Percentiles rank a stretch among this genome's conserved stretches.
Evolutionary conservation across 179 eudicot species (phyloP).

Genomic region (Dionaea muscipula): DNA sequence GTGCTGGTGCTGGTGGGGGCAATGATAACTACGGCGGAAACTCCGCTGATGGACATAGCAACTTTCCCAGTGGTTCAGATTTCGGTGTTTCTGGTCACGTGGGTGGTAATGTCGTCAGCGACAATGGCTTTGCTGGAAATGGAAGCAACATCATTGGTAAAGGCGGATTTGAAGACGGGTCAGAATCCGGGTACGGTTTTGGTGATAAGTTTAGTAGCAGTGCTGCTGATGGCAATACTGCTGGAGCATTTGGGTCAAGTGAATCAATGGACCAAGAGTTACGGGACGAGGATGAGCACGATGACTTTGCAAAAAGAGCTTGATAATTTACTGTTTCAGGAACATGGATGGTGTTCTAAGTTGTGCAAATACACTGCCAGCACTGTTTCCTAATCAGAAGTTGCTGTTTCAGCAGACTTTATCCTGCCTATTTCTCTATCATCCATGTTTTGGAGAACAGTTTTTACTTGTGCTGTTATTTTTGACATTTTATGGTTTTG

Average conservation of each 20-base stretch:
- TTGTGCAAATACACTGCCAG: no score
- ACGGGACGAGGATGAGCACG: conserved; percentile 27
- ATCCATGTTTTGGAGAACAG: no score
- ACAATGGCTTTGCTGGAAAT: conserved; percentile 18
- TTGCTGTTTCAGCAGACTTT: no score
- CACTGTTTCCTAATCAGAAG: no score
- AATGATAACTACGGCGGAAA: conserved; percentile 7
- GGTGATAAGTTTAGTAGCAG: conserved; percentile 16
- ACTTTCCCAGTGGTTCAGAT: conserved; percentile 5
- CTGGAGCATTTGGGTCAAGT: conserved; percentile 16
- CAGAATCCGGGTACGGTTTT: conserved; percentile 16
- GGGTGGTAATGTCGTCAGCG: conserved; percentile 13
- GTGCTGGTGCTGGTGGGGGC: conserved; percentile 5
- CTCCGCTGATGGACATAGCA: no score
- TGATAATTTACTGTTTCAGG: no score
- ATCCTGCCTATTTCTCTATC: no score
- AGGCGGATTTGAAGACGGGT: conserved; percentile 24
- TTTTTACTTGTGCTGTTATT: no score
- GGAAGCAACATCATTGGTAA: no score
- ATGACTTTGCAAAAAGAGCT: conserved; percentile 36
- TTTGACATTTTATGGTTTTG: no score
- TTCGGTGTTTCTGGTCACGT: conserved; percentile 10
- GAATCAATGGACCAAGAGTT: conserved; percentile 25
- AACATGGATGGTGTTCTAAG: no score
- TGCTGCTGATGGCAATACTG: conserved; percentile 13